Percentiles rank a stretch among this genome's conserved stretches.
phyloP scores from a whole-genome alignment of 768 basidiomycete genomes.

The Macrolepiota albuminosa region DNA sequence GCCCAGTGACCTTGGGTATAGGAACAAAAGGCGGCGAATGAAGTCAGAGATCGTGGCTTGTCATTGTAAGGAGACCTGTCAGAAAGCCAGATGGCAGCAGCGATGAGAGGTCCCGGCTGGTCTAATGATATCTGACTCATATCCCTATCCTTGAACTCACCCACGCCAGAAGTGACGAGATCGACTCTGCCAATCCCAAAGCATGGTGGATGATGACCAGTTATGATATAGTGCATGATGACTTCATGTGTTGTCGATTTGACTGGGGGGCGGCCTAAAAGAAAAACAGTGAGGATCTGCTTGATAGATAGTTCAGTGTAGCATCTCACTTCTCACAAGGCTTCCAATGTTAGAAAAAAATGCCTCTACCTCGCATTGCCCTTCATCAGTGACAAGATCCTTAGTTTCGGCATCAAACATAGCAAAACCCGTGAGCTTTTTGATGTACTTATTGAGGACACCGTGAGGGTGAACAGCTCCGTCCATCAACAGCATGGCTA shows the following conservation, averaged over 20 bases:
- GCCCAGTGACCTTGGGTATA: neutral
- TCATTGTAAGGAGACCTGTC: too few relatives aligned
- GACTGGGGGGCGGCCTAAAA: neutral
- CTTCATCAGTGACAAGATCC: neutral
- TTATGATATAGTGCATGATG: conserved; percentile 1
- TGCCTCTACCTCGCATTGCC: neutral
- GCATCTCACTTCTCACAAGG: neutral
- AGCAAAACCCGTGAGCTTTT: neutral
- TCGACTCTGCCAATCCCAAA: neutral
- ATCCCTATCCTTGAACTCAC: neutral
- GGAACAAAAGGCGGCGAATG: neutral
- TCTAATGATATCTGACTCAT: too few relatives aligned
- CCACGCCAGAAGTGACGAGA: neutral
- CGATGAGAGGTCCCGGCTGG: too few relatives aligned
- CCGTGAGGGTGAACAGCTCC: neutral
- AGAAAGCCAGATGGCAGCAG: too few relatives aligned
- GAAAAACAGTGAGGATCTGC: neutral
- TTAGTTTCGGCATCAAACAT: neutral
- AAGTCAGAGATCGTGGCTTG: neutral
- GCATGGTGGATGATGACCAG: neutral
- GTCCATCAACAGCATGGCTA: neutral
- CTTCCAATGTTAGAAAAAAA: neutral
- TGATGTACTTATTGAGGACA: neutral
- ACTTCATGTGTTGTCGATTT: conserved; percentile 1
- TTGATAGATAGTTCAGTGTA: neutral